Evolutionary conservation across 345 rosid species (phyloP).

Genomic region (Durio zibethinus): DNA sequence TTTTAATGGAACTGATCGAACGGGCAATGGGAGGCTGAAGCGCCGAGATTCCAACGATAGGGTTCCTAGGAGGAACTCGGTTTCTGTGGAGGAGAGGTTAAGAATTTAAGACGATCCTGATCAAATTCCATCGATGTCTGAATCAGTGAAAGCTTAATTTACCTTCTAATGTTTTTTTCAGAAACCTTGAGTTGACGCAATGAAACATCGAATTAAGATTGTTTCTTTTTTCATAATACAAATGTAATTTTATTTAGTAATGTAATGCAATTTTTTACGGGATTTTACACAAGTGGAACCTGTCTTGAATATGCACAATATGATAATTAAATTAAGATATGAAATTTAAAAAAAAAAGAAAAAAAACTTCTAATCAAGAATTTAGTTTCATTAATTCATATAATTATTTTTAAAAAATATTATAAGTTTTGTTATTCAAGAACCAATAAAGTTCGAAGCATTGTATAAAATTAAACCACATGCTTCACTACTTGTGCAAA

Average conservation of each 20-base stretch:
- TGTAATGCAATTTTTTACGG: not conserved
- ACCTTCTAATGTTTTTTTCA: not conserved
- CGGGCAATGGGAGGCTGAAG: conserved; percentile 28
- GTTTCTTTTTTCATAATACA: not conserved
- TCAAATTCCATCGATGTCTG: conserved; percentile 23
- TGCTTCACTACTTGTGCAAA: too few relatives aligned
- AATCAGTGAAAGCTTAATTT: not conserved
- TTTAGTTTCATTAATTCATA: too few relatives aligned
- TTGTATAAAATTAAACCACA: too few relatives aligned
- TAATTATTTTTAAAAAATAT: too few relatives aligned
- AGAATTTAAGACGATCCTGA: conserved; percentile 29
- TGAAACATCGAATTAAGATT: not conserved
- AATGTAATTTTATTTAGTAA: not conserved
- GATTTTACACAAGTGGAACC: not conserved
- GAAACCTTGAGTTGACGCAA: not conserved
- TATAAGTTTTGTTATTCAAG: too few relatives aligned
- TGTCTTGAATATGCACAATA: not conserved
- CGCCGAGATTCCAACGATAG: conserved; percentile 32
- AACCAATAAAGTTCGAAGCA: too few relatives aligned
- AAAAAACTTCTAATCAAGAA: not conserved
- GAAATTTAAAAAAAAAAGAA: not conserved
- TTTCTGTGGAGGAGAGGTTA: conserved; percentile 19
- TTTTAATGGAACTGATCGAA: conserved; percentile 27
- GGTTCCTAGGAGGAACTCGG: conserved; percentile 9
- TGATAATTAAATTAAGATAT: not conserved